Percentiles rank a stretch among this genome's conserved stretches.
These are phyloP conservation scores for Trametopsis cervina DNA, from an alignment of 768 basidiomycete species.

Conservation along the genomic window DNA sequence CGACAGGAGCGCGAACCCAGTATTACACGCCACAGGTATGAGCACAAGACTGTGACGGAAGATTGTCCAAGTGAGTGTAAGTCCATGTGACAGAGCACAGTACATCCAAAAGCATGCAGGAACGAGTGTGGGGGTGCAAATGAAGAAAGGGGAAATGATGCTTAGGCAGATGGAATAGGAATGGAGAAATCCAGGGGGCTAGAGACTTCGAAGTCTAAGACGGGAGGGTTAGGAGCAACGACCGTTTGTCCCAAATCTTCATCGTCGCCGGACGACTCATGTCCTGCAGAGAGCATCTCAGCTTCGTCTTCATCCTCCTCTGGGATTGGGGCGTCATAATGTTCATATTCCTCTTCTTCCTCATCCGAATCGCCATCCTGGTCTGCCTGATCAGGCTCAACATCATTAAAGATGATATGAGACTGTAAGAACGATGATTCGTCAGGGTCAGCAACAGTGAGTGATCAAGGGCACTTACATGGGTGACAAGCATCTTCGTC, in stretches of 20 bases:
- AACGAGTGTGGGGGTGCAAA: not conserved
- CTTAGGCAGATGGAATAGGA: not conserved
- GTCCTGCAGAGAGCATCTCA: constrained; percentile 12
- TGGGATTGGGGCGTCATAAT: constrained; percentile 52
- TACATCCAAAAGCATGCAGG: not conserved
- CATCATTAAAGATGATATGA: constrained; percentile 64
- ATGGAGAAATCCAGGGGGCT: constrained; percentile 5
- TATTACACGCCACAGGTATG: not conserved
- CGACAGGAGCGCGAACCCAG: too few relatives aligned
- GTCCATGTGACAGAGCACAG: not conserved
- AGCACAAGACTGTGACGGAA: not conserved
- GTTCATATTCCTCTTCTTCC: constrained; percentile 57
- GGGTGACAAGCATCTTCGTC: constrained; percentile 69
- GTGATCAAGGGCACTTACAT: constrained; percentile 39
- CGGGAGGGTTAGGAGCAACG: constrained; percentile 2
- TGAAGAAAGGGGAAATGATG: not conserved
- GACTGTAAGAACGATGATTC: constrained; percentile 30
- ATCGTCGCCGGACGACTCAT: constrained; percentile 1
- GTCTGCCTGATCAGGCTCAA: constrained; percentile 35
- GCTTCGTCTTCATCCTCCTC: constrained; percentile 57
- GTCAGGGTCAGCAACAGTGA: not conserved
- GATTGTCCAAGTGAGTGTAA: not conserved
- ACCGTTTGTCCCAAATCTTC: constrained; percentile 2
- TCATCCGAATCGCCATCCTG: constrained; percentile 32
- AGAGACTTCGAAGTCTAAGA: constrained; percentile 5